Conservation (phyloP, 1,284 basidiomycete genomes). For the Takashimella tepidaria region DNA sequence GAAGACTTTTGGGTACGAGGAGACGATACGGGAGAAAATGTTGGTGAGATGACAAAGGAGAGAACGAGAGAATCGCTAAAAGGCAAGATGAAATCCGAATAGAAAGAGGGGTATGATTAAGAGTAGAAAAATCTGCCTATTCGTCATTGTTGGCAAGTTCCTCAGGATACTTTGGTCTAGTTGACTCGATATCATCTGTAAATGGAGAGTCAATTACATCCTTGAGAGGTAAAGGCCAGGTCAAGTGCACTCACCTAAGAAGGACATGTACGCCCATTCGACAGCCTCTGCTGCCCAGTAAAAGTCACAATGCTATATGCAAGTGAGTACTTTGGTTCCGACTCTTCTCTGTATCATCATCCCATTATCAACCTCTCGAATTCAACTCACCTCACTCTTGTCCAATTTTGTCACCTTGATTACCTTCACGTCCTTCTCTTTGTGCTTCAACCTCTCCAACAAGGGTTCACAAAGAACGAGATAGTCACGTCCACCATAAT, state of each 20-base stretch:
- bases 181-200: constrained; percentile 43
- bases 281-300: constrained; percentile 59
- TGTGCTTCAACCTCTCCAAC: constrained; percentile 50
- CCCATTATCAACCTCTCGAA: constrained; percentile 28
- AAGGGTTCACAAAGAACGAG: constrained; percentile 53
- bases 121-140: too few relatives aligned
- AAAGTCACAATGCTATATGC: constrained; percentile 50
- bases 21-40: too few relatives aligned
- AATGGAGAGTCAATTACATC: too few relatives aligned
- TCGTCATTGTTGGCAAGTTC: constrained; percentile 20
- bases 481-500: constrained; percentile 54
- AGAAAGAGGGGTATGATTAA: too few relatives aligned
- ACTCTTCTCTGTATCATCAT: constrained; percentile 27
- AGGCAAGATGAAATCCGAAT: too few relatives aligned
- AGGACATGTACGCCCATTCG: constrained; percentile 54
- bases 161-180: constrained; percentile 35
- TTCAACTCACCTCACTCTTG: constrained; percentile 47
- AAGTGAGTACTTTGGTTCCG: not conserved
- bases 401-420: constrained; percentile 54
- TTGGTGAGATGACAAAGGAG: too few relatives aligned
- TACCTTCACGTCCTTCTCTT: constrained; percentile 53
- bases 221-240: too few relatives aligned
- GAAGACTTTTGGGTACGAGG: too few relatives aligned
- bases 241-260: constrained; percentile 42
- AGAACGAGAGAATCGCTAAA: too few relatives aligned